Evolutionary conservation across 768 basidiomycete species (phyloP).

Genomic region (Tephrocybe sp.): DNA sequence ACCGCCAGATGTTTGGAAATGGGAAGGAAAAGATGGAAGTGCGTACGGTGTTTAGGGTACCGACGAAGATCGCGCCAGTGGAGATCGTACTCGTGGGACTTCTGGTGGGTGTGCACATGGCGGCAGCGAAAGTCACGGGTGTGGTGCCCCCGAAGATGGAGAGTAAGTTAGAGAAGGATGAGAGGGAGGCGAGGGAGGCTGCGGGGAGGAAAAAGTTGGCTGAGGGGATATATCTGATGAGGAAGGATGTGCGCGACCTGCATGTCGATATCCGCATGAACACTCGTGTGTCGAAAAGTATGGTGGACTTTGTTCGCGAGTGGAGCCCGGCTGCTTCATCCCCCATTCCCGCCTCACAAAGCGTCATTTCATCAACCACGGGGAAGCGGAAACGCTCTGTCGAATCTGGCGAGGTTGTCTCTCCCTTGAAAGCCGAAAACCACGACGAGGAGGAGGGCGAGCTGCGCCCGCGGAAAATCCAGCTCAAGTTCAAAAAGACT

Average conservation of each 20-base stretch:
- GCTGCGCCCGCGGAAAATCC: neutral
- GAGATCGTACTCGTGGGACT: conserved; percentile 63
- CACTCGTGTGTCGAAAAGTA: conserved; percentile 48
- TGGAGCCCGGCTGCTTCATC: conserved; percentile 4
- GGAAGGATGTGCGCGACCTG: conserved; percentile 47
- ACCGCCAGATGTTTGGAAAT: neutral
- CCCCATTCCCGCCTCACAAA: neutral
- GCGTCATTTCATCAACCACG: neutral
- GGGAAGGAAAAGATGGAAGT: conserved; percentile 29
- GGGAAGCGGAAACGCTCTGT: conserved; percentile 3
- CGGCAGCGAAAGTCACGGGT: conserved; percentile 12
- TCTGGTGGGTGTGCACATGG: conserved; percentile 52
- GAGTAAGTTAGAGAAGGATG: neutral
- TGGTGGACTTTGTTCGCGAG: conserved; percentile 51
- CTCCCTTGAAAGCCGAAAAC: neutral
- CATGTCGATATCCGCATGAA: conserved; percentile 74
- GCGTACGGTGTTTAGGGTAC: conserved; percentile 35
- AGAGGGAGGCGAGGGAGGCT: conserved; percentile 2
- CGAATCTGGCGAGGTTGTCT: neutral
- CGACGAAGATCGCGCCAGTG: conserved; percentile 59
- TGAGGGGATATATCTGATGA: conserved; percentile 36
- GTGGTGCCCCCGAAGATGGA: neutral
- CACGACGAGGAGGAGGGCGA: neutral
- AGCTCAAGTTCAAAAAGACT: neutral
- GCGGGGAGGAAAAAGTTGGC: conserved; percentile 7